Evolutionary conservation across 1,139 yeast species (phyloP), one percentile per base, ranked within the genome.

Genomic region (Ashbya aceris): DNA sequence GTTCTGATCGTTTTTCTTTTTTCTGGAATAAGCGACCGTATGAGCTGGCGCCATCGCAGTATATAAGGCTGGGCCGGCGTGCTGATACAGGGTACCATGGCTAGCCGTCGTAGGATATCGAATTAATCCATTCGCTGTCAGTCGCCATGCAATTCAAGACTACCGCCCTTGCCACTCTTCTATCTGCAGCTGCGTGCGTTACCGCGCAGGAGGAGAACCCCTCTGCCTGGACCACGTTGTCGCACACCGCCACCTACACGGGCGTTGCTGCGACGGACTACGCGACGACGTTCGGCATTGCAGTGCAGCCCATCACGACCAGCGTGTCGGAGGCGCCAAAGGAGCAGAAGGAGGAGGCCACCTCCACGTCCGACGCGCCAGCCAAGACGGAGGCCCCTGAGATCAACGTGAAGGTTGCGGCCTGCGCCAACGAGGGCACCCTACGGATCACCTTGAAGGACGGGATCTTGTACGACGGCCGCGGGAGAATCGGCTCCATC

Each of bases 401-500:
- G 6, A 20, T 11, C 11, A 17, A 35, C 31, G 38, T 54, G 39
- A 45, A 41, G 33, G 52, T 51, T 36, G 54, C 41, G 36, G 67
- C 85, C 33, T 80, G 89, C 64, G 60, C 64, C 45, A 61, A 73
- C 47, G 60, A 61, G 38, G 69, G 71, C 54, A 69, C 83, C 42
- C 71, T 81, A 58, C 60, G 77, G 41, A 67, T 82, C 73, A 66
- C 69, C 30, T 73, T 83, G 59, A 61, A 69, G 40, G 72, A 62
- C 39, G 70, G 78, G 55, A 61, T 79, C 47, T 72, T 83, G 64
- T 74, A 71, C 36, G 93, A 83, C 61, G 59, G 73, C 43, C 55
- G 68, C 48, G 85, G 85, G 47, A 79, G 93, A 76, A 68, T 83
- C 52, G 93, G 93, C 60, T 76, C 89, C 45, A 82, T 83, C 65